Evolutionary conservation across 129 eudicot species (phyloP).

Genomic region (Sambucus nigra): DNA sequence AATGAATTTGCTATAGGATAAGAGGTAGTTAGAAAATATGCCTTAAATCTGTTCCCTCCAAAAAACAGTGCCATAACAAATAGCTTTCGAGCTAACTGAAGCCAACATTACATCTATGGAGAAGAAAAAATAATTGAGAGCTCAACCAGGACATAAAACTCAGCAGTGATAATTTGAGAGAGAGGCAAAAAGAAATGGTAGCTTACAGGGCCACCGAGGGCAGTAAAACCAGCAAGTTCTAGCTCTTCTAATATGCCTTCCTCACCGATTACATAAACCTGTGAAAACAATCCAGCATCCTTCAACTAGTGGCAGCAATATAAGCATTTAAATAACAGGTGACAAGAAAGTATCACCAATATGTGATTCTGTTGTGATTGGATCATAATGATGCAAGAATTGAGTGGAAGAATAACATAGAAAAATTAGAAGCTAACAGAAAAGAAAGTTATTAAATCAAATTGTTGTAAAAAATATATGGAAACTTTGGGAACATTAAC

Average conservation of each 20-base stretch:
- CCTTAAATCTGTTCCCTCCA: background rate
- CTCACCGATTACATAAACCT: constrained; percentile 93
- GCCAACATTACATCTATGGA: constrained; percentile 2
- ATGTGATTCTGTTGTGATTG: background rate
- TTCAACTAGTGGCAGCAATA: background rate
- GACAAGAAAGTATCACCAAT: background rate
- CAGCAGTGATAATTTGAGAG: background rate
- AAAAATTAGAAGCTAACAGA: background rate
- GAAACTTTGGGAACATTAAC: background rate
- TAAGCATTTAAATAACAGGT: background rate
- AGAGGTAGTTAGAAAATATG: background rate
- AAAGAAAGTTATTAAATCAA: background rate
- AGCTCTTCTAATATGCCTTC: constrained; percentile 90
- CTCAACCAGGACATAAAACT: background rate
- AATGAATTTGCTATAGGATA: background rate
- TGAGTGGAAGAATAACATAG: no score
- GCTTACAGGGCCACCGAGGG: constrained; percentile 86
- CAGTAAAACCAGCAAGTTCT: constrained; percentile 82
- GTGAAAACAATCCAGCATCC: constrained; percentile 9
- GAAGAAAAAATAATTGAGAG: background rate
- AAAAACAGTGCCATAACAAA: background rate
- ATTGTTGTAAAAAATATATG: background rate
- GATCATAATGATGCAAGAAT: background rate
- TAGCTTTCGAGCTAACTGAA: background rate
- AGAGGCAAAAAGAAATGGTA: background rate